Evolutionary conservation across 2,329 filamentous ascomycete species (phyloP), one percentile per base, ranked within the genome.

Genomic region (Alternaria ventricosa): DNA sequence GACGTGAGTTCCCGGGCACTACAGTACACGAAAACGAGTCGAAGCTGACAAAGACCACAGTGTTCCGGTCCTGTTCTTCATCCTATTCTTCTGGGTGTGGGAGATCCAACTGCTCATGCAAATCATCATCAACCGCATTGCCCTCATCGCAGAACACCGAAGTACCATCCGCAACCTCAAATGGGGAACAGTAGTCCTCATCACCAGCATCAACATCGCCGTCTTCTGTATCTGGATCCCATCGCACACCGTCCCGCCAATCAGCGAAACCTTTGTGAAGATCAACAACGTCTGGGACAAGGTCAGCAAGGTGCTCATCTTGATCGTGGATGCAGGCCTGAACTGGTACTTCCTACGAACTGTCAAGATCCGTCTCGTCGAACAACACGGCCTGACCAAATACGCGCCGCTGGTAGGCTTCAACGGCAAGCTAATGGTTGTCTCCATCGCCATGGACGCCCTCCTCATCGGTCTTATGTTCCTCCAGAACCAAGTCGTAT

Each of bases 151-250:
- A 12, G 80, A 84, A 13, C 75, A 82, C 46, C 76, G 75, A 23
- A 72, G 68, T 0, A 81, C 79, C 2, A 79, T 83, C 7, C 25
- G 55, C 0, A 74, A 68, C 13, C 66, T 87, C 27, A 87, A 87
- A 76, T 85, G 82, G 83, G 79, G 79, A 1, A 82, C 82, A 0
- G 78, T 84, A 1, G 43, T 74, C 0, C 15, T 84, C 4, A 85
- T 87, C 55, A 84, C 82, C 1, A 30, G 75, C 11, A 83, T 88
- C 66, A 87, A 88, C 53, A 81, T 87, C 20, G 82, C 82, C 0
- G 86, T 87, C 12, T 87, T 86, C 61, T 79, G 75, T 54, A 86
- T 87, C 46, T 88, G 84, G 81, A 85, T 88, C 15, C 86, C 86
- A 0, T 75, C 84, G 1, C 82, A 84, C 1, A 80, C 67, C 1